Evolutionary conservation across 1,284 basidiomycete genomes (phyloP), one percentile per base, ranked within the genome.

Genomic region (Mycena sp.): DNA sequence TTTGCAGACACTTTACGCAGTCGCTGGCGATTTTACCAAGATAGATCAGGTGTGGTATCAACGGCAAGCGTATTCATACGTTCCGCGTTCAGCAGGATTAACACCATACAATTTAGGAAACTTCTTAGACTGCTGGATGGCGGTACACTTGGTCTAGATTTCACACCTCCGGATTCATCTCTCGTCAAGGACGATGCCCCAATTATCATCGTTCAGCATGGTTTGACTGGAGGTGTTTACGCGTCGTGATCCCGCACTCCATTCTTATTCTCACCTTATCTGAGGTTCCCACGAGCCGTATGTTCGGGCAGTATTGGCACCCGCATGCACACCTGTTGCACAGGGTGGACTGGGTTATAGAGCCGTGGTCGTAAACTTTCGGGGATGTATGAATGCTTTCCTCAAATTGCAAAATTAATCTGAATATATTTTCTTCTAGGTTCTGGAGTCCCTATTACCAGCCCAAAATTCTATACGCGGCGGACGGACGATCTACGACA

Each of bases 261-360:
- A 19, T 28, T n/a, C n/a, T n/a, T 38, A 21, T 21, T 64, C 19
- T 68, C 17, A 38, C 28, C 45, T 64, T 38, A 19, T 55, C n/a
- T 65, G n/a, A 93, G 91, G 94, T 30, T 94, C 92, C 12, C 87
- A 96, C 74, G 96, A 97, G 81, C 86, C 92, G 21, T 97, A 97
- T 72, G 92, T 98, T 43, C 83, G 94, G 64, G 89, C 92, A 26
- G 83, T 97, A 50, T 78, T 97, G 7, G 84, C 86, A 48, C 89
- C 87, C 63, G 89, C 90, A 10, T 89, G 87, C 68, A 83, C 86
- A 25, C 85, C 92, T 16, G 83, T 87, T 16, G 81, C 83, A 32
- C 79, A 91, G 68, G 94, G 93, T 30, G 95, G 95, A 2, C 80
- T 96, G 46, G 95, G 94, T 6, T 96, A 93, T 75, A 84, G 96